Evolutionary conservation across 176 grass and related monocot species (phyloP), one percentile per base, ranked within the genome.

Genomic region (Aegilops sharonensis): DNA sequence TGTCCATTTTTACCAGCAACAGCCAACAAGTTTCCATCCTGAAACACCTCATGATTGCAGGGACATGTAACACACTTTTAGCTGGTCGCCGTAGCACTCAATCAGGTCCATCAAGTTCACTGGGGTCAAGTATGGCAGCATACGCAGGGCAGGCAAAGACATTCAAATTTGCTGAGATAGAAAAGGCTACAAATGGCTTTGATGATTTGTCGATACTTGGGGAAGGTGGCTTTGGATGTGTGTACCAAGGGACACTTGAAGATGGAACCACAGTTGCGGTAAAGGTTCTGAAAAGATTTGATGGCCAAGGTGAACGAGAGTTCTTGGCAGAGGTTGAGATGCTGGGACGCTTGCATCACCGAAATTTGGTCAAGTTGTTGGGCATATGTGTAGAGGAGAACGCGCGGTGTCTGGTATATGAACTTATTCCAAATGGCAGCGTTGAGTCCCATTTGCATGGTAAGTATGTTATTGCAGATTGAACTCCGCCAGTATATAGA

Each of bases 371-470:
- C 36, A 99, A 94, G 89, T 79, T 99, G 87, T 92, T 96, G 57
- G 94, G 94, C 47, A 99, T 99, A 81, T 99, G 97, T 11, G 76
- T 89, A 5, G 97, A 99, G 85, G 97, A 99, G 82, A 85, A 96
- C 61, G 91, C 85, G 3, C 84, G 89, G 12, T 99, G 97, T 86
- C 92, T 99, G 12, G 86, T 99, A 9, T 99, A 99, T 70, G 97
- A 99, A 84, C 90, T 99, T 72, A 95, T 99, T 85, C 89, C 94
- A n/a, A 96, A 99, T 85, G 94, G 97, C 54, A 99, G 97, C 23
- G 89, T 99, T 72, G 97, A 99, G 67, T 99, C 94, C 64, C 97
- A 99, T 91, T 86, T 99, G 72, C 97, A 99, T 65, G 94, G 97
- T 99, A 91, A 89, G 86, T 89, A 83, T 25, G 12, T 30, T 29